A percentile compares a stretch with the other conserved stretches of the same genome.
phyloP scores from a whole-genome alignment of 225 moss, liverwort and hornwort genomes.

The Physcomitrium patens region DNA sequence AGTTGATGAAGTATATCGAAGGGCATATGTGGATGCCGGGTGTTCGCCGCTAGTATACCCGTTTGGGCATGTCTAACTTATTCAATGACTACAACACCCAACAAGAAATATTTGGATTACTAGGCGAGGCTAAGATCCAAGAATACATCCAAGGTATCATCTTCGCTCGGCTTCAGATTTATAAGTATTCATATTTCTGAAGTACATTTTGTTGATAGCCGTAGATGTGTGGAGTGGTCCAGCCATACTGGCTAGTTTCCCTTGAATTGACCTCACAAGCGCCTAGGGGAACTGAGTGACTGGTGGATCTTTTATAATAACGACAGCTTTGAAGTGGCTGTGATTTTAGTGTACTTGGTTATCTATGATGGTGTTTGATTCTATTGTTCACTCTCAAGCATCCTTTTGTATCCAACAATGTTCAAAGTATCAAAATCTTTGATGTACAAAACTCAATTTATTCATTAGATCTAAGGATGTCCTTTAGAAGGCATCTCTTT shows the following conservation, averaged over 20 bases:
- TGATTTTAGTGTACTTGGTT: neutral
- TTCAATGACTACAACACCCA: slow-evolving; percentile 11
- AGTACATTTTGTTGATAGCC: slow-evolving; percentile 12
- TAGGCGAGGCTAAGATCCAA: neutral
- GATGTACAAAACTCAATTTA: too few species aligned
- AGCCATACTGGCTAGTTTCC: slow-evolving; percentile 7
- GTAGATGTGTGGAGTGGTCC: slow-evolving; percentile 15
- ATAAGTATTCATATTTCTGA: slow-evolving; percentile 10
- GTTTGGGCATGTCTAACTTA: slow-evolving; percentile 26
- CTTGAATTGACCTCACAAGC: neutral
- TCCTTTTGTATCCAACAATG: too few species aligned
- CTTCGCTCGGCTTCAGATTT: slow-evolving; percentile 15
- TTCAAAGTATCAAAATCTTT: too few species aligned
- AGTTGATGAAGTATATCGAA: slow-evolving; percentile 53
- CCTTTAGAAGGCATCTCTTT: too few species aligned
- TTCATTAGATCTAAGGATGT: too few species aligned
- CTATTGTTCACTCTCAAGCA: too few species aligned
- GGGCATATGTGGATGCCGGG: slow-evolving; percentile 86
- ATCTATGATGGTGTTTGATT: too few species aligned
- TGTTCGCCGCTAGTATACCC: slow-evolving; percentile 84
- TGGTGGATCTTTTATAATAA: slow-evolving; percentile 33
- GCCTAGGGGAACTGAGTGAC: slow-evolving; percentile 10
- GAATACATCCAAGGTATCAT: slow-evolving; percentile 20
- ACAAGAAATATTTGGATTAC: neutral
- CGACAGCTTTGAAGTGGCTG: slow-evolving; percentile 28